A percentile compares a stretch with the other conserved stretches of the same genome.
Evolutionary conservation across 305 asterid genomes (phyloP).

Genomic region (Fraxinus platypoda): DNA sequence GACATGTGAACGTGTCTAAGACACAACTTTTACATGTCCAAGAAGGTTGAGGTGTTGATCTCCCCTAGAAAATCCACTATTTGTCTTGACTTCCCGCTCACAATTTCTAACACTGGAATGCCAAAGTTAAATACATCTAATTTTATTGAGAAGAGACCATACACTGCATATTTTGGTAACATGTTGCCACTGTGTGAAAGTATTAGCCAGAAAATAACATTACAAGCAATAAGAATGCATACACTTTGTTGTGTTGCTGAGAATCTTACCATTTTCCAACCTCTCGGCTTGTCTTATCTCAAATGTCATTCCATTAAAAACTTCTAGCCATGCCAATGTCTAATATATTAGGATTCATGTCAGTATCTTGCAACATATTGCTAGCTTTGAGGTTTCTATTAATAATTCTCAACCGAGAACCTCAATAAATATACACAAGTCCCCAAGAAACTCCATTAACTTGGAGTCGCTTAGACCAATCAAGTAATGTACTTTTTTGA

Average conservation of each 20-base stretch:
- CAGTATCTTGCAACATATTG: constrained; percentile 45
- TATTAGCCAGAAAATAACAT: background rate
- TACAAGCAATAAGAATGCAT: background rate
- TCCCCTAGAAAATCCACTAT: constrained; percentile 20
- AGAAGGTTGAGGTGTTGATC: constrained; percentile 29
- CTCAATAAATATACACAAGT: background rate
- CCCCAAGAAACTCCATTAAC: background rate
- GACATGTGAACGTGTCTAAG: background rate
- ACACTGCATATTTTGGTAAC: constrained; percentile 32
- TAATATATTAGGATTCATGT: constrained; percentile 55
- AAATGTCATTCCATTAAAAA: constrained; percentile 40
- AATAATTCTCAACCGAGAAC: constrained; percentile 27
- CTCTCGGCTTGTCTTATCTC: constrained; percentile 35
- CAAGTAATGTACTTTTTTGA: background rate
- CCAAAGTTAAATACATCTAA: constrained; percentile 38
- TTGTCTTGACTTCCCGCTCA: constrained; percentile 21
- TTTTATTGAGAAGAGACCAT: constrained; percentile 29
- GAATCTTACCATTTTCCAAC: constrained; percentile 52
- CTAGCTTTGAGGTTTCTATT: constrained; percentile 51
- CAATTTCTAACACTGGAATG: constrained; percentile 27
- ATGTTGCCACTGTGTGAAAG: constrained; percentile 26
- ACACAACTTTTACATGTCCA: constrained; percentile 27
- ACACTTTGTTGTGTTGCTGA: background rate
- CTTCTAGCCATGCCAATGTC: constrained; percentile 49
- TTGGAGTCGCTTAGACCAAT: background rate